Evolutionary conservation across 495 filamentous ascomycete species (phyloP).

Genomic region (Corynascus novoguineensis): DNA sequence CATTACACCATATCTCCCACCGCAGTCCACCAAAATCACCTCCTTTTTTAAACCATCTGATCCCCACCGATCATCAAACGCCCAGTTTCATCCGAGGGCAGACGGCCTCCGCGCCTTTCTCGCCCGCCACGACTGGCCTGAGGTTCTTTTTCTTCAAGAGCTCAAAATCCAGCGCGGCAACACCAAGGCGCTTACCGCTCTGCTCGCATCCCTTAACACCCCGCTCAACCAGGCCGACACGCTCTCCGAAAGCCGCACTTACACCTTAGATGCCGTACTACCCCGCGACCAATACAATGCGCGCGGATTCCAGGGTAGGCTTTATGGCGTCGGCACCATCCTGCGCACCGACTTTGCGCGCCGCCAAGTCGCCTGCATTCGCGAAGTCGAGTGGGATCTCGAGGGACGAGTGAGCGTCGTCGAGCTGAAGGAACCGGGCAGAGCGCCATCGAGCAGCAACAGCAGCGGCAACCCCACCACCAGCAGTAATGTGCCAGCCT

Average conservation of each 20-base stretch:
- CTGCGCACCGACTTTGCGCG: slow-evolving; percentile 39
- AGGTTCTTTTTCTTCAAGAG: slow-evolving; percentile 49
- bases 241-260: slow-evolving; percentile 25
- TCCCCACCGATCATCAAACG: neutral
- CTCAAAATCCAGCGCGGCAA: slow-evolving; percentile 44
- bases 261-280: slow-evolving; percentile 39
- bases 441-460: neutral
- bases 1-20: slow-evolving; percentile 37
- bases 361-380: slow-evolving; percentile 14
- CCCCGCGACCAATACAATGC: slow-evolving; percentile 47
- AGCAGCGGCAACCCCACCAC: neutral
- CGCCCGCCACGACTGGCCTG: slow-evolving; percentile 41
- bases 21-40: slow-evolving; percentile 32
- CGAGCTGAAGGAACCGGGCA: slow-evolving; percentile 22
- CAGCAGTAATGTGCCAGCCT: too few relatives aligned
- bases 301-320: slow-evolving; percentile 40
- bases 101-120: slow-evolving; percentile 40
- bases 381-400: slow-evolving; percentile 43
- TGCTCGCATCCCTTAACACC: slow-evolving; percentile 25
- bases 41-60: slow-evolving; percentile 35
- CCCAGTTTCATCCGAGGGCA: neutral
- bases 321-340: slow-evolving; percentile 49
- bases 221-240: slow-evolving; percentile 26
- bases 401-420: slow-evolving; percentile 47
- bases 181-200: slow-evolving; percentile 23